Base-by-base conservation (phyloP, 768 basidiomycete species). In the Mycena vulgaris region DNA sequence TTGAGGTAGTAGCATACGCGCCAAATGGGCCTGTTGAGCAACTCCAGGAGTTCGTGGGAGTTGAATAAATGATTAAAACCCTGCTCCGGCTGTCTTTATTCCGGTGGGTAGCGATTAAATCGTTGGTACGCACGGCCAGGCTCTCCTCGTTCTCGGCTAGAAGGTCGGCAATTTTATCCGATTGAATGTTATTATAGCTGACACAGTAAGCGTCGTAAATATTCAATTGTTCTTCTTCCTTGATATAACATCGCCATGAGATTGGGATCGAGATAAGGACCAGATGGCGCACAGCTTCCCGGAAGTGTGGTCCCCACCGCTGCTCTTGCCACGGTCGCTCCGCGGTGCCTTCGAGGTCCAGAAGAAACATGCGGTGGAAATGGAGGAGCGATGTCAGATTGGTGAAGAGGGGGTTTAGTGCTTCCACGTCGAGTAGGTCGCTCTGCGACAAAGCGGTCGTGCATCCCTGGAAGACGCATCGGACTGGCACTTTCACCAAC, bases 201-300 rank as follows among this genome's bases (percentile, higher is more conserved):
- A 93, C 94, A 81, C 96, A 99, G 80, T 97, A 99, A 9, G 97
- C 95, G 77, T 97, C 96, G 80, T 99, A 99, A 7, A 66, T 19
- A 25, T 59, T 86, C 78, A 87, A 88, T n/a, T n/a, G n/a, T 80
- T 81, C 81, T 78, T 81, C 71, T 57, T 63, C 83, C 80, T 69
- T 6, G 62, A 83, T 78, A 23, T 31, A 31, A 81, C 75, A 84
- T 84, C 71, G 82, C 28, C 25, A 71, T 5, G 7, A 5, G 45
- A 39, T n/a, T n/a, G n/a, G n/a, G n/a, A n/a, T n/a, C n/a, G 42
- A 48, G 7, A 64, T 25, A 66, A 25, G n/a, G 7, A 89, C 94
- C 84, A 80, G n/a, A n/a, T n/a, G n/a, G n/a, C n/a, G n/a, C n/a
- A 95, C 95, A 76, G 89, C 92, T 77, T 94, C 90, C 25, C 92